Conservation (phyloP, 345 rosid genomes). For the Citrus medica region DNA sequence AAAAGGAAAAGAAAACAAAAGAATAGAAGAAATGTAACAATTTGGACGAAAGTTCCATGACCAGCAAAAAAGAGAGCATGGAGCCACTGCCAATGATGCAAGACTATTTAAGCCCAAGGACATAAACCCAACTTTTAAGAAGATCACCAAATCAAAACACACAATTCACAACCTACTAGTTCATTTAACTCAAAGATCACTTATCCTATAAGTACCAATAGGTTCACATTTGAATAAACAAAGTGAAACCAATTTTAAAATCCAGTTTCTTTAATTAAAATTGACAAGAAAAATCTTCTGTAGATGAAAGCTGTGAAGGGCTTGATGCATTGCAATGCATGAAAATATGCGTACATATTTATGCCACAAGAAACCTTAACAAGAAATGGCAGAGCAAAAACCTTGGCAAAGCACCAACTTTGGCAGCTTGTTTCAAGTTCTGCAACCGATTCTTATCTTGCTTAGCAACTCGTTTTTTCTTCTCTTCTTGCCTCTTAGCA, state of each 20-base stretch:
- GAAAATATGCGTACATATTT: background rate
- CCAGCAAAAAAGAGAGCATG: background rate
- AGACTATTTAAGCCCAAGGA: background rate
- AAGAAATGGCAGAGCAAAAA: conserved; percentile 14
- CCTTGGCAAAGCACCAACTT: conserved; percentile 93
- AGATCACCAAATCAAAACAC: background rate
- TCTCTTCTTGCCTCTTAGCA: conserved; percentile 71
- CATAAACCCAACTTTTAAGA: background rate
- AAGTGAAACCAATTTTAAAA: background rate
- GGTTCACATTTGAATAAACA: background rate
- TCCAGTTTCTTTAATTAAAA: background rate
- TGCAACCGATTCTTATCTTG: conserved; percentile 65
- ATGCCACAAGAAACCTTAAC: background rate
- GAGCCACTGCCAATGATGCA: background rate
- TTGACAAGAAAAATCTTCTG: background rate
- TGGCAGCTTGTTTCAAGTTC: conserved; percentile 74
- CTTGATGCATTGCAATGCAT: background rate
- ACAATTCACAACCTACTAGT: background rate
- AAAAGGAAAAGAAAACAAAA: background rate
- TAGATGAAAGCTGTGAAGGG: background rate
- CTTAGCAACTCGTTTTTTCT: conserved; percentile 72
- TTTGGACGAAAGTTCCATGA: background rate
- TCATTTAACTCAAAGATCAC: background rate
- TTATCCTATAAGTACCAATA: background rate
- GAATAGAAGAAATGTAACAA: background rate